These are phyloP conservation scores for Aspergillus sp. DNA, from an alignment of 2,329 filamentous ascomycete species.

Conservation along the genomic window DNA sequence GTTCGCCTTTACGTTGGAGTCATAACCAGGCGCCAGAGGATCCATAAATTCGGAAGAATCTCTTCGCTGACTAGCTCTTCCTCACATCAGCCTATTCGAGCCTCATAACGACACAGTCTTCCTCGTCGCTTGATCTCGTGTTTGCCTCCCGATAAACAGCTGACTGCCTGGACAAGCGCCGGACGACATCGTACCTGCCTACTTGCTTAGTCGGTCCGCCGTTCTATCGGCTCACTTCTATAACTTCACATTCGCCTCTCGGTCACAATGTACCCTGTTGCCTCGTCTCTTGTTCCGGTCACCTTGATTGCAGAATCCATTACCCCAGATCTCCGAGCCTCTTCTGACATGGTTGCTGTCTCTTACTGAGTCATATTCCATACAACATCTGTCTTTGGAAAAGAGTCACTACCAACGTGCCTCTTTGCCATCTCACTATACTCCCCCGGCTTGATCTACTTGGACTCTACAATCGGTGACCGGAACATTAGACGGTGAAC, in stretches of 20 bases:
- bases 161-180: slow-evolving; percentile 33
- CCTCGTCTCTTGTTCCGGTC: slow-evolving; percentile 36
- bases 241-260: slow-evolving; percentile 19
- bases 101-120: slow-evolving; percentile 11
- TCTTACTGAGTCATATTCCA: slow-evolving; percentile 24
- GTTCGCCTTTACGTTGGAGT: slow-evolving; percentile 14
- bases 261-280: slow-evolving; percentile 43
- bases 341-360: slow-evolving; percentile 26
- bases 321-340: slow-evolving; percentile 31
- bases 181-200: slow-evolving; percentile 25
- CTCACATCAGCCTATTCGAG: slow-evolving; percentile 19
- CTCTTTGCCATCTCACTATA: slow-evolving; percentile 13
- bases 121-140: slow-evolving; percentile 10
- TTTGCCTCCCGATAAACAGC: slow-evolving; percentile 18
- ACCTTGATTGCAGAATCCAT: slow-evolving; percentile 33
- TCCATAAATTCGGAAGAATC: slow-evolving; percentile 8
- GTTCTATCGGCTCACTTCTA: slow-evolving; percentile 28
- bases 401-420: slow-evolving; percentile 21
- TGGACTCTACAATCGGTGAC: slow-evolving; percentile 26
- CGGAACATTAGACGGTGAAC: slow-evolving; percentile 24
- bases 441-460: slow-evolving; percentile 22
- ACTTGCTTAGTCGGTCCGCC: slow-evolving; percentile 33
- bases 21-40: slow-evolving; percentile 16
- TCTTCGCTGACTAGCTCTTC: slow-evolving; percentile 20
- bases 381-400: slow-evolving; percentile 13